phyloP scores from a whole-genome alignment of 148 eudicot species.

The Cornus controversa region DNA sequence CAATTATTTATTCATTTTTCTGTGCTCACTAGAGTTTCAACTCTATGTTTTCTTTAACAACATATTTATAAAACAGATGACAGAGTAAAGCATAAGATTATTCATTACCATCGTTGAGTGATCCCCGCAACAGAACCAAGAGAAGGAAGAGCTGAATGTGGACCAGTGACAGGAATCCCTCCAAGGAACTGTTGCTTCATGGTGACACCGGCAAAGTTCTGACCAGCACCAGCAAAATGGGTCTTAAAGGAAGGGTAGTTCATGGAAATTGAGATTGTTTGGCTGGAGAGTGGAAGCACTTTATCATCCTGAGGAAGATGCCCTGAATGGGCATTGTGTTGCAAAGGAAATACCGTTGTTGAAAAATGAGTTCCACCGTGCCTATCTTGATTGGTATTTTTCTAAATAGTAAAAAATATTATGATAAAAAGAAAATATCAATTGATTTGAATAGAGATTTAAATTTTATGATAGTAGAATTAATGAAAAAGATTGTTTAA shows the following conservation, averaged over 20 bases:
- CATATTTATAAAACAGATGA: neutral
- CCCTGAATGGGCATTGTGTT: conserved; percentile 20
- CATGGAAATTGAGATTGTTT: no score
- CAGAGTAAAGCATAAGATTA: neutral
- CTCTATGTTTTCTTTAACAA: neutral
- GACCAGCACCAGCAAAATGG: conserved; percentile 28
- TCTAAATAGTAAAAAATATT: conserved; percentile 11
- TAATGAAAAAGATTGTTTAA: neutral
- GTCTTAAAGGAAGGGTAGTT: no score
- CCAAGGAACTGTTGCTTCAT: conserved; percentile 27
- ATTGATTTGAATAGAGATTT: neutral
- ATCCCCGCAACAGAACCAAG: conserved; percentile 27
- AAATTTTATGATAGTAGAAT: neutral
- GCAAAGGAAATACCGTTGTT: conserved; percentile 15
- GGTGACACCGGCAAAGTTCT: conserved; percentile 29
- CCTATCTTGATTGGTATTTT: conserved; percentile 12
- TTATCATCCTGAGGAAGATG: no score
- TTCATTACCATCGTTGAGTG: conserved; percentile 44
- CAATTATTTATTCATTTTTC: no score
- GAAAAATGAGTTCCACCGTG: conserved; percentile 16
- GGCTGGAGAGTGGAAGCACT: no score
- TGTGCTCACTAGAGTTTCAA: neutral
- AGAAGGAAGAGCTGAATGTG: conserved; percentile 20
- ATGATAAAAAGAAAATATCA: neutral
- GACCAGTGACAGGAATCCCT: neutral